Conservation (phyloP, 441 rosid genomes). For the Gossypium gossypioides region DNA sequence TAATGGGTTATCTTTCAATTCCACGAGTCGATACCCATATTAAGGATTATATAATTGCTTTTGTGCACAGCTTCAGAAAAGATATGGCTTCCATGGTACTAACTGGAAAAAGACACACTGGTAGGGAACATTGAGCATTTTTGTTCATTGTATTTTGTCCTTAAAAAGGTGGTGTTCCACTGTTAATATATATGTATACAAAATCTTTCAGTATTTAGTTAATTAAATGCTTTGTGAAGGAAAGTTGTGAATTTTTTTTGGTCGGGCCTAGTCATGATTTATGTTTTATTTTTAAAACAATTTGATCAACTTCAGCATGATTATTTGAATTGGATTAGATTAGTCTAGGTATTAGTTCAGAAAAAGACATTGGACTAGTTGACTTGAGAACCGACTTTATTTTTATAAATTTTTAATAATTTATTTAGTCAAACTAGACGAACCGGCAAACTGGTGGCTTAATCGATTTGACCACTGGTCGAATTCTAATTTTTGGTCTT, state of each 20-base stretch:
- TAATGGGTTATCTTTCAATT: background rate
- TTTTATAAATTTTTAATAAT: background rate
- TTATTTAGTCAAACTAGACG: no score
- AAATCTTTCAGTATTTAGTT: background rate
- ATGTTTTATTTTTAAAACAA: no score
- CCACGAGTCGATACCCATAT: background rate
- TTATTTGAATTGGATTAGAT: no score
- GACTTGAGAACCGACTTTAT: background rate
- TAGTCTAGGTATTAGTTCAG: no score
- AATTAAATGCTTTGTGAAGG: background rate
- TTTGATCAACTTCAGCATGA: no score
- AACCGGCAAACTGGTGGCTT: no score
- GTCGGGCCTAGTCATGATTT: no score
- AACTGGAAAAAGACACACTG: slow-evolving; percentile 15
- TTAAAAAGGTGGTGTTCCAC: slow-evolving; percentile 7
- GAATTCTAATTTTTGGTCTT: no score
- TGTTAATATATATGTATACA: slow-evolving; percentile 19
- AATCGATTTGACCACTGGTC: no score
- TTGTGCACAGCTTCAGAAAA: slow-evolving; percentile 12
- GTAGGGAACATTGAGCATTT: background rate
- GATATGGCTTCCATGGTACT: background rate
- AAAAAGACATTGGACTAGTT: no score
- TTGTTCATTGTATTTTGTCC: slow-evolving; percentile 3
- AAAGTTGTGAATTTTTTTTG: no score
- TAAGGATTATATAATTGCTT: background rate